Evolutionary conservation across 371 early-diverging fungal species (phyloP).

Genomic region (Circinella minor): DNA sequence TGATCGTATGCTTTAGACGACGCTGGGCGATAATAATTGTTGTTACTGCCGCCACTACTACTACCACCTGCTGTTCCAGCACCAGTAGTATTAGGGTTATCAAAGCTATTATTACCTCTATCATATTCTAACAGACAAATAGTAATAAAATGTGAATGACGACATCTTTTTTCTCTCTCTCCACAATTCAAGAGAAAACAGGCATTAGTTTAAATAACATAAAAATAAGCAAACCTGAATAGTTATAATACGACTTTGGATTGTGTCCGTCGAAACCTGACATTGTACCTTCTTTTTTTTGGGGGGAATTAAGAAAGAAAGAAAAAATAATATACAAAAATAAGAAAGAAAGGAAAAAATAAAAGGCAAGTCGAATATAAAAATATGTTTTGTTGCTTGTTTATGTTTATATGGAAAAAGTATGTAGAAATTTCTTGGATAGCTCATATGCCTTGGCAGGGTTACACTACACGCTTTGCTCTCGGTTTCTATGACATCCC

Average conservation of each 20-base stretch:
- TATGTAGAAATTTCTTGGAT: neutral
- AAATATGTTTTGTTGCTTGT: neutral
- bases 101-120: neutral
- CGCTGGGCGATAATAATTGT: neutral
- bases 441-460: neutral
- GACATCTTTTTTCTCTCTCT: neutral
- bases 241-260: constrained; percentile 28
- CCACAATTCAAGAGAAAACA: neutral
- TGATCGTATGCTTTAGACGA: neutral
- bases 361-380: neutral
- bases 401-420: neutral
- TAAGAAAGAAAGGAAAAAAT: neutral
- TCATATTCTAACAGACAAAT: neutral
- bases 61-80: neutral
- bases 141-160: no score
- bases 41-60: neutral
- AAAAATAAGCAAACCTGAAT: constrained; percentile 15
- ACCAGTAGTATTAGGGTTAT: no score
- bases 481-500: no score
- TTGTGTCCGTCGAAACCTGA: constrained; percentile 11
- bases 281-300: neutral
- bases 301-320: neutral
- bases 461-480: neutral
- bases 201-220: no score
- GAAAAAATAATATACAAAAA: constrained; percentile 15